Conservation (phyloP, 1,284 basidiomycete species). For the Leccinum laetum region DNA sequence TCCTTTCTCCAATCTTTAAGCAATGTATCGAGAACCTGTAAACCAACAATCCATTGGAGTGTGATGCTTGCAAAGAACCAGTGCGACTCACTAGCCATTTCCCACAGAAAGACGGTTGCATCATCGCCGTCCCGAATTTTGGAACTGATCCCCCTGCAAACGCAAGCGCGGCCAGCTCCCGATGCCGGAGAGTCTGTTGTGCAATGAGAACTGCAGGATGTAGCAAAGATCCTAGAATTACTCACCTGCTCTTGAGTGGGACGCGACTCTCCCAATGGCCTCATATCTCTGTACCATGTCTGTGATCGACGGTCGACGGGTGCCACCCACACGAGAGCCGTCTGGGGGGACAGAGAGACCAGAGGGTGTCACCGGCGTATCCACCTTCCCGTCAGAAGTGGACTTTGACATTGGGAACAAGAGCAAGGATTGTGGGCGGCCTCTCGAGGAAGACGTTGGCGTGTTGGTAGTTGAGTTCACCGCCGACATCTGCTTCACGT, state of each 20-base stretch:
- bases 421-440: slow-evolving; percentile 76
- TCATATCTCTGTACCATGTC: slow-evolving; percentile 82
- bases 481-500: slow-evolving; percentile 28
- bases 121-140: slow-evolving; percentile 60
- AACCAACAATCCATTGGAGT: not conserved
- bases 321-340: slow-evolving; percentile 34
- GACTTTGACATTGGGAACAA: slow-evolving; percentile 58
- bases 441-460: slow-evolving; percentile 34
- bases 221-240: not conserved
- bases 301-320: slow-evolving; percentile 73
- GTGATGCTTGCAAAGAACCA: not conserved
- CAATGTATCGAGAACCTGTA: slow-evolving; percentile 64
- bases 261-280: slow-evolving; percentile 44
- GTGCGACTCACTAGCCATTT: slow-evolving; percentile 71
- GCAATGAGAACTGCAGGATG: slow-evolving; percentile 7
- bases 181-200: slow-evolving; percentile 53
- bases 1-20: slow-evolving; percentile 68
- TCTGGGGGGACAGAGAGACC: slow-evolving; percentile 46
- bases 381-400: slow-evolving; percentile 34
- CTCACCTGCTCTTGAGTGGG: slow-evolving; percentile 59
- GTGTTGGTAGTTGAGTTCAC: slow-evolving; percentile 24
- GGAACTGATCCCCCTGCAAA: slow-evolving; percentile 58
- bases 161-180: slow-evolving; percentile 53
- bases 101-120: slow-evolving; percentile 70
- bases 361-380: slow-evolving; percentile 31